phyloP scores from a whole-genome alignment of 2,329 filamentous ascomycete genomes.

The Alternaria hordeiaustralica region DNA sequence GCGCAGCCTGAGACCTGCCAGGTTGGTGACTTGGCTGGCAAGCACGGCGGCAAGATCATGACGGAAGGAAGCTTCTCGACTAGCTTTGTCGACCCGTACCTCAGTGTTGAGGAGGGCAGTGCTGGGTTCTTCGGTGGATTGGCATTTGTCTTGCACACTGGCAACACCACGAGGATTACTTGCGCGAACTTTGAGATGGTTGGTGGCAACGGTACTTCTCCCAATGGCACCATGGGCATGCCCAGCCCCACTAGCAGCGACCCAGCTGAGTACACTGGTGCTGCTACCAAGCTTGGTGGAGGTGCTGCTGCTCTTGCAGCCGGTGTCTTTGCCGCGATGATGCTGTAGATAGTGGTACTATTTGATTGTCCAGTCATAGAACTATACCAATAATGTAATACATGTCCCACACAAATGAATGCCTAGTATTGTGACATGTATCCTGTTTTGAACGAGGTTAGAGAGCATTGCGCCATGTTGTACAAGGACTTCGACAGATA shows the following conservation, averaged over 20 bases:
- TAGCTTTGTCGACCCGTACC: conserved; percentile 55
- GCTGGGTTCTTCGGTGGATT: conserved; percentile 59
- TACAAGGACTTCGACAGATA: neutral
- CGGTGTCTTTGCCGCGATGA: conserved; percentile 18
- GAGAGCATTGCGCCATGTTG: neutral
- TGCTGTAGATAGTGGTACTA: conserved; percentile 6
- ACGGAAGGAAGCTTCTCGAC: conserved; percentile 33
- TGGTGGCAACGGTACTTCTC: conserved; percentile 12
- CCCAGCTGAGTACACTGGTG: conserved; percentile 23
- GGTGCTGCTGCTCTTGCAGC: conserved; percentile 12
- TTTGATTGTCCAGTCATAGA: neutral
- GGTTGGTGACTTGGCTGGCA: conserved; percentile 52
- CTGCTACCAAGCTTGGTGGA: conserved; percentile 10
- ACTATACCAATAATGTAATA: neutral
- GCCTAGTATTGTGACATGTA: neutral
- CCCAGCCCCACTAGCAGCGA: conserved; percentile 16
- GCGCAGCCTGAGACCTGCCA: conserved; percentile 44
- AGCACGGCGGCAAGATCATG: conserved; percentile 49
- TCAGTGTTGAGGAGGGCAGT: conserved; percentile 52
- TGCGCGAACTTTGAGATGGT: conserved; percentile 60
- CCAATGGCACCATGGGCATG: neutral
- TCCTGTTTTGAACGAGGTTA: neutral
- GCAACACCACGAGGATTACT: conserved; percentile 58
- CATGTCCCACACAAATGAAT: neutral
- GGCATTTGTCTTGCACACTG: conserved; percentile 59